A percentile compares a stretch with the other conserved stretches of the same genome.
phyloP scores from a whole-genome alignment of 2,329 filamentous ascomycete genomes.

The Stromatinia cepivora region DNA sequence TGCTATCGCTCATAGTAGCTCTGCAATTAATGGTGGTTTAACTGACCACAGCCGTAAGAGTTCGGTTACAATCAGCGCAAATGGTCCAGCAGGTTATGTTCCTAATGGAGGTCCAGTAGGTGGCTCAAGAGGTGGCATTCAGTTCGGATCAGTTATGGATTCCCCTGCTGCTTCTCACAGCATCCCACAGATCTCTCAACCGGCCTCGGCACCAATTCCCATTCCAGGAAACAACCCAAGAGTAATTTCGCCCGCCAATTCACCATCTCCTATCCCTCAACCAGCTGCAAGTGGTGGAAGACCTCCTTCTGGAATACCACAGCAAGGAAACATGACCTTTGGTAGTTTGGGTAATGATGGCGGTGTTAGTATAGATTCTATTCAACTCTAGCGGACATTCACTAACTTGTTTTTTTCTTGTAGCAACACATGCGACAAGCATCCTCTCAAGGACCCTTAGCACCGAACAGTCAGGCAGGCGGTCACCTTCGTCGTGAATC shows the following conservation, averaged over 20 bases:
- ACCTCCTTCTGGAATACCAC: constrained; percentile 73
- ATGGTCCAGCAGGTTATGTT: constrained; percentile 72
- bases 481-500: constrained; percentile 84
- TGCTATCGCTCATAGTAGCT: constrained; percentile 61
- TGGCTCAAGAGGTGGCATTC: constrained; percentile 64
- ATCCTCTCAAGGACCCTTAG: constrained; percentile 60
- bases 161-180: constrained; percentile 67
- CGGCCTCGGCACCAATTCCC: constrained; percentile 55
- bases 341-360: constrained; percentile 81
- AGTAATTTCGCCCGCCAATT: constrained; percentile 80
- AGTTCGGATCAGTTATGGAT: constrained; percentile 76
- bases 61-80: constrained; percentile 88
- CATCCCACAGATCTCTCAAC: constrained; percentile 56
- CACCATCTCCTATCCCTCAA: constrained; percentile 90
- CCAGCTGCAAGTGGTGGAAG: constrained; percentile 70
- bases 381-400: constrained; percentile 33
- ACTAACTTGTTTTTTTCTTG: constrained; percentile 31
- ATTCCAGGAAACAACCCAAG: constrained; percentile 67
- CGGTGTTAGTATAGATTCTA: constrained; percentile 61
- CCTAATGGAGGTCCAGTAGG: constrained; percentile 72
- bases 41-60: constrained; percentile 79
- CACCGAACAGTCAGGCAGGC: constrained; percentile 60
- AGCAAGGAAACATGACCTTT: constrained; percentile 72
- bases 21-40: constrained; percentile 67
- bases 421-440: constrained; percentile 70